Conservation (phyloP, 2,329 filamentous ascomycete genomes). For the Ophiostoma sp. region DNA sequence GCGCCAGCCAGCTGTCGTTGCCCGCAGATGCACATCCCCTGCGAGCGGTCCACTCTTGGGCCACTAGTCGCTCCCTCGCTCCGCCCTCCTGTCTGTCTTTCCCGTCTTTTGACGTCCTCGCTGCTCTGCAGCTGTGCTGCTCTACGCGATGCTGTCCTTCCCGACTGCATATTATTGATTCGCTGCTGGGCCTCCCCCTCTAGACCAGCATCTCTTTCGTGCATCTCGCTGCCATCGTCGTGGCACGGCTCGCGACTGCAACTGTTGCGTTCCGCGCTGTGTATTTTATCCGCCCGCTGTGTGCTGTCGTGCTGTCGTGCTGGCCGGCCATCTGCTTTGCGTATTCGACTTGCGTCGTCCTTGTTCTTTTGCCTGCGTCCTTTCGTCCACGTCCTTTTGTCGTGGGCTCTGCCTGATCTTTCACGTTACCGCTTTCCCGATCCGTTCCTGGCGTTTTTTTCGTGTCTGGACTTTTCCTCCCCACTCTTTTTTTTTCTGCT, state of each 20-base stretch:
- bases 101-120: not conserved
- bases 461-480: slow-evolving; percentile 5
- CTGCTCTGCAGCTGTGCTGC: not conserved
- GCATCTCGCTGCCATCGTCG: not conserved
- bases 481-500: slow-evolving; percentile 8
- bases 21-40: not conserved
- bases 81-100: not conserved
- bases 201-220: not conserved
- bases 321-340: not conserved
- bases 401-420: not conserved
- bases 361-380: not conserved
- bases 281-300: not conserved
- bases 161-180: not conserved
- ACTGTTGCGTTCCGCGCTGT: not conserved
- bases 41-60: not conserved
- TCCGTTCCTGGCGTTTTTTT: slow-evolving; percentile 12
- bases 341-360: not conserved
- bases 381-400: not conserved
- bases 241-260: not conserved
- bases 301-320: too few species aligned
- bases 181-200: not conserved
- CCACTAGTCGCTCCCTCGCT: not conserved
- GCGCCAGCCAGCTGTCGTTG: not conserved
- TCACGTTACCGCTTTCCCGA: slow-evolving; percentile 9
- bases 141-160: not conserved